A percentile compares a stretch with the other conserved stretches of the same genome.
These are phyloP conservation scores for Phyllosticta paracitricarpa DNA, from an alignment of 2,329 filamentous ascomycete species.

Conservation along the genomic window DNA sequence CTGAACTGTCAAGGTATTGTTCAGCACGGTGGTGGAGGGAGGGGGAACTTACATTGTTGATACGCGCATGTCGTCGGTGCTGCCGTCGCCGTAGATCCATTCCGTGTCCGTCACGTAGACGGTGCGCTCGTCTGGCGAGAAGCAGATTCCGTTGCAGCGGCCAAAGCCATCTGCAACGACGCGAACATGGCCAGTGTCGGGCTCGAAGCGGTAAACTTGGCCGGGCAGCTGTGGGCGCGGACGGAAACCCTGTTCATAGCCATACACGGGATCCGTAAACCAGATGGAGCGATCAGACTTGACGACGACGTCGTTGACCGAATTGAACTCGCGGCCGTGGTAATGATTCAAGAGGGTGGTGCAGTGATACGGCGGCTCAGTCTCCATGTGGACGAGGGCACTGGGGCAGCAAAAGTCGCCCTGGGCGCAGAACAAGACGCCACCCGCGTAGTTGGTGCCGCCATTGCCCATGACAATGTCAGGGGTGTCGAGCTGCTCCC, in stretches of 20 bases:
- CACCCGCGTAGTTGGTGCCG: conserved; percentile 21
- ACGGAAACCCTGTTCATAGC: conserved; percentile 17
- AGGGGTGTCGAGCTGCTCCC: conserved; percentile 3
- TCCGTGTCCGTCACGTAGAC: conserved; percentile 35
- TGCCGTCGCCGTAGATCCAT: conserved; percentile 7
- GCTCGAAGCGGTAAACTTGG: conserved; percentile 31
- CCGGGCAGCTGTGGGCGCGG: conserved; percentile 17
- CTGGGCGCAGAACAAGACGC: conserved; percentile 26
- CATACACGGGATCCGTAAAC: conserved; percentile 35
- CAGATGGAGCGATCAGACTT: conserved; percentile 33
- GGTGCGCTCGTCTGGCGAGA: conserved; percentile 29
- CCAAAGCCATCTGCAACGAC: conserved; percentile 30
- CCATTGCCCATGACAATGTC: conserved; percentile 17
- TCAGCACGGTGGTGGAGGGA: not conserved
- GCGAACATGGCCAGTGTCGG: conserved; percentile 23
- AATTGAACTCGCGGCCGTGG: conserved; percentile 34
- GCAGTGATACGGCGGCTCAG: conserved; percentile 13
- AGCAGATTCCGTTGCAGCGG: conserved; percentile 34
- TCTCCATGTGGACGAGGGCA: conserved; percentile 23
- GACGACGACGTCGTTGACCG: conserved; percentile 30
- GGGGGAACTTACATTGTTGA: not conserved
- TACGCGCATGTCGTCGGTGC: conserved; percentile 11
- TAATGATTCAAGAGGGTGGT: conserved; percentile 33
- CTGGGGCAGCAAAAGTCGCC: conserved; percentile 20
- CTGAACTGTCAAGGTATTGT: conserved; percentile 14